Evolutionary conservation across 768 basidiomycete genomes (phyloP).

Genomic region (Podaxis mareebaensis): DNA sequence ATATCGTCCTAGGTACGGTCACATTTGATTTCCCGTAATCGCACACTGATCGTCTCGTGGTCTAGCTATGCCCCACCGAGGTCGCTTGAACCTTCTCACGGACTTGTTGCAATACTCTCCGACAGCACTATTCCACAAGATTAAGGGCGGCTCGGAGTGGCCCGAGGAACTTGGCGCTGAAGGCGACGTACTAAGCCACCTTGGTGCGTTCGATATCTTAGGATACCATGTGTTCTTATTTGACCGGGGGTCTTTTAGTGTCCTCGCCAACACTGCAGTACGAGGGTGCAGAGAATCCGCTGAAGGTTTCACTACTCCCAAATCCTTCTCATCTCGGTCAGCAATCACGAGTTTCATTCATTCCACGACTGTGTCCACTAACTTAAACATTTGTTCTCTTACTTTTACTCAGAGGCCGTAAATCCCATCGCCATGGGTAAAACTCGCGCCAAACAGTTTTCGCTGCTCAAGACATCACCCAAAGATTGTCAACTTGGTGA

Average conservation of each 20-base stretch:
- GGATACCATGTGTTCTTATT: not conserved
- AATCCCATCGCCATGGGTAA: slow-evolving; percentile 89
- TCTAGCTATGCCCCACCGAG: slow-evolving; percentile 82
- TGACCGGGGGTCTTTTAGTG: slow-evolving; percentile 34
- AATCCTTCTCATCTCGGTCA: slow-evolving; percentile 78
- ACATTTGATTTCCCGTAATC: not conserved
- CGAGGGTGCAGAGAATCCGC: slow-evolving; percentile 40
- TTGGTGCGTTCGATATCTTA: slow-evolving; percentile 44
- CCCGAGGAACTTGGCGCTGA: slow-evolving; percentile 66
- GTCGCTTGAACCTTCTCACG: slow-evolving; percentile 82
- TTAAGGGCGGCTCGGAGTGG: slow-evolving; percentile 75
- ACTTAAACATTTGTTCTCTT: too few species aligned
- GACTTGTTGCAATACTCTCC: slow-evolving; percentile 71
- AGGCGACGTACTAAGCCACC: slow-evolving; percentile 88
- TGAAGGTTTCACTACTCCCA: slow-evolving; percentile 78
- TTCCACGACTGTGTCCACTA: too few species aligned
- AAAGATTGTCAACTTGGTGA: slow-evolving; percentile 58
- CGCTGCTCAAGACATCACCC: slow-evolving; percentile 67
- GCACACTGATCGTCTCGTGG: not conserved
- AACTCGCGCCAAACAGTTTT: slow-evolving; percentile 87
- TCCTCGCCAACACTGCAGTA: slow-evolving; percentile 68
- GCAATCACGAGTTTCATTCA: not conserved
- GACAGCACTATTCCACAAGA: slow-evolving; percentile 80
- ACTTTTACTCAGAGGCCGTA: slow-evolving; percentile 62
- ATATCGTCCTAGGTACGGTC: slow-evolving; percentile 57